A percentile compares a stretch with the other conserved stretches of the same genome.
phyloP scores from a whole-genome alignment of 805 yeast genomes.

The Komagataella pastoris region DNA sequence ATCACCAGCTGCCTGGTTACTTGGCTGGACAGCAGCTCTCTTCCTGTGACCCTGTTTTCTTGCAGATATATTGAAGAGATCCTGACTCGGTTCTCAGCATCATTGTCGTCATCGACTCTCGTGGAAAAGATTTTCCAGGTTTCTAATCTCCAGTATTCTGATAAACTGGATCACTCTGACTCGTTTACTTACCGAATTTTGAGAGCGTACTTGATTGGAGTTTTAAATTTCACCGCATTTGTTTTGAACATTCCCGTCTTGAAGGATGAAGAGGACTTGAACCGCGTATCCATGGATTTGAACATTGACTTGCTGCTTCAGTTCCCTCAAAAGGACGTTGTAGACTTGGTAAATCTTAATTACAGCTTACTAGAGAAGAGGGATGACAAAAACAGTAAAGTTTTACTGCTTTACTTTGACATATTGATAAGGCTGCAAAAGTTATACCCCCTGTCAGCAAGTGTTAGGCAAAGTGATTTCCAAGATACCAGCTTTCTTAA shows the following conservation, averaged over 20 bases:
- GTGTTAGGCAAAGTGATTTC: background rate
- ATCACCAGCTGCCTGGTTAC: slow-evolving; percentile 41
- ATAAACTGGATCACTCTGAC: background rate
- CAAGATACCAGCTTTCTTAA: background rate
- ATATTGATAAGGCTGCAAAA: background rate
- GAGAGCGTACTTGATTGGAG: background rate
- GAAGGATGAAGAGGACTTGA: background rate
- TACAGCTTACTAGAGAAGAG: background rate
- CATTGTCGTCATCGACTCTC: slow-evolving; percentile 51
- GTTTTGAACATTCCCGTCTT: background rate
- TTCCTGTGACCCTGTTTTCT: slow-evolving; percentile 68
- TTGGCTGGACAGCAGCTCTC: slow-evolving; percentile 68
- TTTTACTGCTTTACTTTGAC: background rate
- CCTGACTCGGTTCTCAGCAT: slow-evolving; percentile 28
- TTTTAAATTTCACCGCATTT: slow-evolving; percentile 4
- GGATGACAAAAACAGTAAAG: background rate
- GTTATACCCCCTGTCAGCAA: background rate
- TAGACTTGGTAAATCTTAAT: background rate
- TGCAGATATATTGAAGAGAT: slow-evolving; percentile 58
- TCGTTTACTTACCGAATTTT: background rate
- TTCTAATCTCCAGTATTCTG: background rate
- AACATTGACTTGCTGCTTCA: background rate
- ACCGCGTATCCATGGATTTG: background rate
- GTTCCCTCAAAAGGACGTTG: background rate
- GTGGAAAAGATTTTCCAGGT: slow-evolving; percentile 35